These are phyloP conservation scores for Phytophthora multivora DNA, from an alignment of 352 stramenopile species.

Conservation along the genomic window DNA sequence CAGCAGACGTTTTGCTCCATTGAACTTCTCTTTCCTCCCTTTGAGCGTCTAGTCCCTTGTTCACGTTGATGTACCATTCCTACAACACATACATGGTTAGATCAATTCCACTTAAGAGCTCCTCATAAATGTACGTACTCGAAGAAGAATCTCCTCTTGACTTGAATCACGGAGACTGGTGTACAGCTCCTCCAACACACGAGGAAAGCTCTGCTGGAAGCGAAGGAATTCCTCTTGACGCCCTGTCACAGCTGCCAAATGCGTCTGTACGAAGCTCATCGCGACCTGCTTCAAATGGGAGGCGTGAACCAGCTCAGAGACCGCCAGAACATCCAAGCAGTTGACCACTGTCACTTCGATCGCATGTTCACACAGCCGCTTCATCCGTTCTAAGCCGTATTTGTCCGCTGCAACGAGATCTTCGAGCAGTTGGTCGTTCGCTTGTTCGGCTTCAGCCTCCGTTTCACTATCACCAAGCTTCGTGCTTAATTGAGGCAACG, in stretches of 20 bases:
- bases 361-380: constrained; percentile 64
- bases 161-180: constrained; percentile 32
- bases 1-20: constrained; percentile 26
- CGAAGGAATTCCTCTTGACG: constrained; percentile 32
- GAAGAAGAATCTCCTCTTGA: constrained; percentile 35
- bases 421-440: constrained; percentile 59
- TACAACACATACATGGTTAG: constrained; percentile 11
- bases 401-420: constrained; percentile 76
- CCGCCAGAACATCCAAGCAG: constrained; percentile 63
- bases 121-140: constrained; percentile 24
- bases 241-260: constrained; percentile 36
- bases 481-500: constrained; percentile 6
- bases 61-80: constrained; percentile 54
- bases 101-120: not conserved
- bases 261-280: constrained; percentile 34
- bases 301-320: constrained; percentile 65
- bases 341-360: constrained; percentile 48
- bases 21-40: constrained; percentile 37
- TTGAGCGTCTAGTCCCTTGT: constrained; percentile 19
- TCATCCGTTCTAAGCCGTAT: constrained; percentile 74
- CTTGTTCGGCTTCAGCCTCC: constrained; percentile 13
- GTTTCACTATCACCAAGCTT: not conserved
- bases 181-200: constrained; percentile 55
- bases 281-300: constrained; percentile 62
- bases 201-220: constrained; percentile 42